Evolutionary conservation across 352 stramenopile species (phyloP), one percentile per base, ranked within the genome.

Genomic region (Phytophthora citrophthora): DNA sequence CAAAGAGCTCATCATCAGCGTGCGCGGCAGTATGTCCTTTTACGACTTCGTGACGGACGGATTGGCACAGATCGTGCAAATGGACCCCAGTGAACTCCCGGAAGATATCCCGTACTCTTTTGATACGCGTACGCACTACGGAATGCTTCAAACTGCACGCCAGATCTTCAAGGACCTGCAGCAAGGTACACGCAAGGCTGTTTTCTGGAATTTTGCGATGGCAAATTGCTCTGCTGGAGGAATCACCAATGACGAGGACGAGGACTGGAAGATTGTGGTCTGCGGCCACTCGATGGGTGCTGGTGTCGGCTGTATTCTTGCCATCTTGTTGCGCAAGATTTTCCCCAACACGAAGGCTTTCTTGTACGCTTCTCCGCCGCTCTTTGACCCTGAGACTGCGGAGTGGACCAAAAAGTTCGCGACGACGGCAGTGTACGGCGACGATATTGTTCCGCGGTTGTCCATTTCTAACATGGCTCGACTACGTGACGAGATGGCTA

Each of bases 271-370:
- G 44, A 75, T 96, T 54, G 85, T 94, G 11, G 72, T 95, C 5
- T 88, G 77, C 16, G 88, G 88, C 4, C 88, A 96, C 71, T 94
- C 85, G 43, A 89, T 95, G 74, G 86, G 88, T 27, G 88, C 81
- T n/a, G 88, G 83, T 7, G 86, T 94, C 8, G 81, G 73, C 23
- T 80, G 78, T 18, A 86, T 96, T 41, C 64, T 96, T 10, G 67
- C 76, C 1, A 62, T 95, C 27, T 63, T 95, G 46, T 70, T 94
- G 9, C 72, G 70, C 26, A 79, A 79, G n/a, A 31, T 78, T 16
- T 93, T 91, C 45, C 74, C 72, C 0, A 68, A 64, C 1, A 86
- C 84, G 1, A 74, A 74, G 9, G 85, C 81, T 18, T 91, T 84
- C 47, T 31, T 91, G 44, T 91, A 91, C 44, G 85, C 85, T 3